A percentile compares a stretch with the other conserved stretches of the same genome.
Conservation (phyloP, 257 asterid species). For the Leptodermis oblonga region DNA sequence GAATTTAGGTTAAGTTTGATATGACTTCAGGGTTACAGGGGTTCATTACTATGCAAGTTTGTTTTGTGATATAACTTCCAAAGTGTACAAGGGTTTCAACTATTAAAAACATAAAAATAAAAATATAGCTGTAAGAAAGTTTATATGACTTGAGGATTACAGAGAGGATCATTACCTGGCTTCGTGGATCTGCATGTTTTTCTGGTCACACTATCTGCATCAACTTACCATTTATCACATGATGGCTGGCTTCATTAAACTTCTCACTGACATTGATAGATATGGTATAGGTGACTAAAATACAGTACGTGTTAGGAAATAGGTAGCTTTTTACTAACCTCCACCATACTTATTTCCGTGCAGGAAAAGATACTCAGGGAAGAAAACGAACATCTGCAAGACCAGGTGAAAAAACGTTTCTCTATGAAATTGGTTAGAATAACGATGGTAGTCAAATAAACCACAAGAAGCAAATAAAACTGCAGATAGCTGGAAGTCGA, state of each 20-base stretch:
- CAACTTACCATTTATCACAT: not conserved
- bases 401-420: conserved; percentile 30
- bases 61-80: not conserved
- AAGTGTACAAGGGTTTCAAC: not conserved
- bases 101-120: not conserved
- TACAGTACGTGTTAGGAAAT: not conserved
- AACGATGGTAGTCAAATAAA: not conserved
- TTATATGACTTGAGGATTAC: no score
- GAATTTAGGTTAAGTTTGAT: not conserved
- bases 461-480: not conserved
- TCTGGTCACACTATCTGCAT: not conserved
- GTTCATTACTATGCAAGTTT: not conserved
- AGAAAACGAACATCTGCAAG: conserved; percentile 41
- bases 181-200: not conserved
- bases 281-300: not conserved
- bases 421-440: not conserved
- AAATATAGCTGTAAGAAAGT: not conserved
- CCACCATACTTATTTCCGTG: not conserved
- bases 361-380: conserved; percentile 44
- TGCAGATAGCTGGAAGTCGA: conserved; percentile 10
- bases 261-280: not conserved
- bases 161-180: no score
- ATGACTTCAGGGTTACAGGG: not conserved
- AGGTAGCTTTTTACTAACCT: not conserved
- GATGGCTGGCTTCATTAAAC: not conserved